Evolutionary conservation across 257 asterid genomes (phyloP), one percentile per base, ranked within the genome.

Genomic region (Paulownia fortunei): DNA sequence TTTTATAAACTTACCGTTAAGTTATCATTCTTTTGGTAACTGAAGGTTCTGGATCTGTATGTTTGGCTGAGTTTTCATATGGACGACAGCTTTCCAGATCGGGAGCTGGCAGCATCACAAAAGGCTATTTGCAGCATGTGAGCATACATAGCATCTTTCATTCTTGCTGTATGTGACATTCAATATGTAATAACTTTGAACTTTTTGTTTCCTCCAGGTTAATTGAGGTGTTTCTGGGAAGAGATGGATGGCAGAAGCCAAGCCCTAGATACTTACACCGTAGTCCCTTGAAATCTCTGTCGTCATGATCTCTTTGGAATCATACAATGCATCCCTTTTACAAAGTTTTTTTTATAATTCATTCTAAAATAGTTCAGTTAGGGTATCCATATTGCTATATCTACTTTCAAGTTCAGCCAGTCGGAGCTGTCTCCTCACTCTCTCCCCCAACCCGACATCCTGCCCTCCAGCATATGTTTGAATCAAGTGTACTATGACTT

Each of bases 31-130:
- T 46, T 23, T 64, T 64, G 71, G 72, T 21, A 55, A 78, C 49
- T 79, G 79, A 79, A 94, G 98, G 99, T 95, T 80, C 87, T 95
- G 58, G 99, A 93, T 81, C 87, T 91, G 56, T 95, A 95, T 55
- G 94, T 93, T 70, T 95, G 99, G 99, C 85, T 93, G 86, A 87
- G 98, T 83, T 93, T 84, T 73, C 99, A 91, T 58, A 70, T 95
- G 78, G 93, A 93, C 34, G 97, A 95, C 32, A 81, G 96, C 84
- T 95, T 95, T 72, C 98, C 98, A 8, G 98, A 95, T 71, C 93
- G 88, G 9, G 96, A 95, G 84, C 86, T 93, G 47, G 99, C 99
- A 19, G 82, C 97, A 47, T 87, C 97, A 30, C 98, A 95, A 82
- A 95, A 91, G 88, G 86, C 93, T 63, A 76, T 93, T 62, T 95